Evolutionary conservation across 768 basidiomycete genomes (phyloP).

Genomic region (Termitomyces sp.): DNA sequence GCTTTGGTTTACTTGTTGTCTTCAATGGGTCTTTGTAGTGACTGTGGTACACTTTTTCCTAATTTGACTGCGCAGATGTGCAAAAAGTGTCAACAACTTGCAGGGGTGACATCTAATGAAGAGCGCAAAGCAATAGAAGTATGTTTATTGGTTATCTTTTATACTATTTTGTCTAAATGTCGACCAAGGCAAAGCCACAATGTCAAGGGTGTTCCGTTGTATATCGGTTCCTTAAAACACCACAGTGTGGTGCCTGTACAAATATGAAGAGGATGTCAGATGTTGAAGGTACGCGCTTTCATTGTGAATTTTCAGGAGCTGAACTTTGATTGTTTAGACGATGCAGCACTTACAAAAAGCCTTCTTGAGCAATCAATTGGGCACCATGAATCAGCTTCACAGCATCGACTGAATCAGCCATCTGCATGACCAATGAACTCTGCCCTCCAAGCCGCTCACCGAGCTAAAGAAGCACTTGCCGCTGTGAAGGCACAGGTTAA

Average conservation of each 20-base stretch:
- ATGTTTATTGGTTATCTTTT: neutral
- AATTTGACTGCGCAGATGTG: neutral
- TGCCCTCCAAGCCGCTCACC: neutral
- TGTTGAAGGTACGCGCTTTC: neutral
- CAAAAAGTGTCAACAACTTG: neutral
- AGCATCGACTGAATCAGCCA: conserved; percentile 1
- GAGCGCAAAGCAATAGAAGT: neutral
- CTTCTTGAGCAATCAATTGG: neutral
- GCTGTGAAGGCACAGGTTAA: neutral
- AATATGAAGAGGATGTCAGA: neutral
- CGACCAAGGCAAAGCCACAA: neutral
- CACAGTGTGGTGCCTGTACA: neutral
- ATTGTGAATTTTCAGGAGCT: too few relatives aligned
- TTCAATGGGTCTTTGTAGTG: neutral
- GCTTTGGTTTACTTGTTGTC: neutral
- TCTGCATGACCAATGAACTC: neutral
- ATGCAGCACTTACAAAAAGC: neutral
- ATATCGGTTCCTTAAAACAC: neutral
- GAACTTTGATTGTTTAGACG: neutral
- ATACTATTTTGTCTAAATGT: neutral
- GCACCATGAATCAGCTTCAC: neutral
- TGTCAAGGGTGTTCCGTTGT: neutral
- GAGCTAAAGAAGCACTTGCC: neutral
- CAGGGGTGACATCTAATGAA: neutral
- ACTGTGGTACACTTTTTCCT: neutral